These are phyloP conservation scores for Colletotrichum viniferum DNA, from an alignment of 2,329 filamentous ascomycete species.

Conservation along the genomic window DNA sequence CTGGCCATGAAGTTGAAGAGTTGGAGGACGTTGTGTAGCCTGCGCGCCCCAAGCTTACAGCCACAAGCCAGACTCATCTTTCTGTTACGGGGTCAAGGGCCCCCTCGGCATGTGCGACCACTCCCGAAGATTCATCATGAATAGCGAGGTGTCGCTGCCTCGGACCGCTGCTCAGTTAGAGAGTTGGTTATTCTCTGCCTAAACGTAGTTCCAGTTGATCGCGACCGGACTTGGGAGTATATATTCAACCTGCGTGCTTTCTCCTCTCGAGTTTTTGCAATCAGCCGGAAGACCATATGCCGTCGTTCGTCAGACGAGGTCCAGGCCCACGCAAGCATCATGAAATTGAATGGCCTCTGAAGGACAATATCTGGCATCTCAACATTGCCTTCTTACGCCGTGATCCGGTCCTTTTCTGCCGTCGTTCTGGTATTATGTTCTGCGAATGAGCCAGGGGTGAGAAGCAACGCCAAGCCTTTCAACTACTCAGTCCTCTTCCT, in stretches of 20 bases:
- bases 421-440: rapidly evolving
- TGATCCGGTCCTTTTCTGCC: rapidly evolving
- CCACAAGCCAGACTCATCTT: background rate
- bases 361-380: too few relatives aligned
- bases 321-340: background rate
- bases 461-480: too few relatives aligned
- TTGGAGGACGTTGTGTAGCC: background rate
- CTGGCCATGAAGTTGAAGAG: background rate
- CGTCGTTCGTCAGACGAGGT: rapidly evolving
- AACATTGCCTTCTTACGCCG: too few relatives aligned
- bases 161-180: background rate
- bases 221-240: background rate
- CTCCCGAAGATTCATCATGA: too few relatives aligned
- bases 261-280: background rate
- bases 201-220: background rate
- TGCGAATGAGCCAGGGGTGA: background rate
- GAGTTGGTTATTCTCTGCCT: background rate
- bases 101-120: too few relatives aligned
- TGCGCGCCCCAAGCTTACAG: background rate
- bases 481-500: too few relatives aligned
- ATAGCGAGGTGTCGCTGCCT: too few relatives aligned
- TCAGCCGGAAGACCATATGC: too few relatives aligned
- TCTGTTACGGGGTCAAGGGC: background rate
- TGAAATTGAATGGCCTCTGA: too few relatives aligned
- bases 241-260: background rate